These are phyloP conservation scores for Mesembryanthemum crystallinum DNA, from an alignment of 148 eudicot species.

Conservation along the genomic window DNA sequence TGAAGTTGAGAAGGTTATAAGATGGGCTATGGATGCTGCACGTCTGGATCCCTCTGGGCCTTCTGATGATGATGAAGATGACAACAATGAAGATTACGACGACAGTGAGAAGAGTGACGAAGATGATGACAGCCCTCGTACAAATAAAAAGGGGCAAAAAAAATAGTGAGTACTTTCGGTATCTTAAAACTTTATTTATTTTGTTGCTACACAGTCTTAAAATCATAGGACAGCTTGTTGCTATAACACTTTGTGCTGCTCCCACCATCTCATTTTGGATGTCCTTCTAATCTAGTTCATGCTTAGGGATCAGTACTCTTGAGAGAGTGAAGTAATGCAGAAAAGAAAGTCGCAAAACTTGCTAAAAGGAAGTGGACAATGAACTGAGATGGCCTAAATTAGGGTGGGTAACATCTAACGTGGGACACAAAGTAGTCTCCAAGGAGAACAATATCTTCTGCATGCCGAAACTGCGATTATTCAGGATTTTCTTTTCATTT, in stretches of 20 bases:
- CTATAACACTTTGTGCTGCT: not conserved
- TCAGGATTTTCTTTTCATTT: not conserved
- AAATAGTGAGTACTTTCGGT: slow-evolving; percentile 29
- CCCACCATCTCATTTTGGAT: not conserved
- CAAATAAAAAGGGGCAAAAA: slow-evolving; percentile 8
- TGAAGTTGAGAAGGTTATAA: slow-evolving; percentile 72
- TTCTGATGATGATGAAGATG: slow-evolving; percentile 54
- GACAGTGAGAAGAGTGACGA: slow-evolving; percentile 33
- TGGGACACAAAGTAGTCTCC: too few relatives aligned
- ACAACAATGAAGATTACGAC: slow-evolving; percentile 19
- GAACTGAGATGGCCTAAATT: too few relatives aligned
- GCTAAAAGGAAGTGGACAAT: too few relatives aligned
- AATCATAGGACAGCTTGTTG: not conserved
- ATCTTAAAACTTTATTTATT: not conserved
- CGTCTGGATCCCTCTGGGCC: slow-evolving; percentile 80
- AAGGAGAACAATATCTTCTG: too few relatives aligned
- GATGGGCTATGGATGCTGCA: slow-evolving; percentile 85
- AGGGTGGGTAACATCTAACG: too few relatives aligned
- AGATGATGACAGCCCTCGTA: slow-evolving; percentile 14
- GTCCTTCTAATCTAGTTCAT: not conserved
- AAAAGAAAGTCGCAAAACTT: too few relatives aligned
- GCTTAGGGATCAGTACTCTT: not conserved
- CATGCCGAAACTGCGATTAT: not conserved
- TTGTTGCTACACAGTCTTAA: not conserved
- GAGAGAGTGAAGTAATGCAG: not conserved